Evolutionary conservation across 345 rosid genomes (phyloP), one percentile per base, ranked within the genome.

Genomic region (Sisymbrium altissimum): DNA sequence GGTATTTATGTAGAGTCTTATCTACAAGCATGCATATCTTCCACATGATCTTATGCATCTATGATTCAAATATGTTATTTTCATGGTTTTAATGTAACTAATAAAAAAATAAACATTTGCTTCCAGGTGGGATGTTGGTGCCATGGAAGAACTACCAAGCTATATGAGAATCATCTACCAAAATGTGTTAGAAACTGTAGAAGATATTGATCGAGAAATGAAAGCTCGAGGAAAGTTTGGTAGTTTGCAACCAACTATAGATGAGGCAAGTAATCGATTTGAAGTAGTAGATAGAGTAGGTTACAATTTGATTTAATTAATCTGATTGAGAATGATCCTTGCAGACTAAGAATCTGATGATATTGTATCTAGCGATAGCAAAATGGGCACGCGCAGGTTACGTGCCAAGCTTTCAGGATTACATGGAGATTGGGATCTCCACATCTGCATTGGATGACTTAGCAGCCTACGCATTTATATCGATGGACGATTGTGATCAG

Each of bases 371-470:
- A 4, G 15, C 2, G 5, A 9, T 40, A n/a, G 72, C 52, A 68
- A 25, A 9, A 41, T 68, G 72, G 72, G 62, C 72, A 53, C 72
- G 72, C 4, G 17, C 63, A 39, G 27, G 18, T 39, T 52, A 68
- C 2, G 62, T 68, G 52, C 52, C 52, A 10, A 68, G 50, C 7
- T 68, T 68, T 27, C 62, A 68, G 25, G 72, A 68, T 0, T 68
- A 68, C 72, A 68, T 68, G 50, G 52, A 53, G 49, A 3, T 5
- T 52, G 62, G 50, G 2, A 7, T 4, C 0, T 5, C 17, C 18
- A 0, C 72, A 12, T 0, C 39, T 3, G 72, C 17, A 15, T 1
- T 68, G 38, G 27, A 36, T 52, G 60, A 65, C 44, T 6, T 17
- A 0, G 49, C 49, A 29, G 9, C 27, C 12, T 38, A 25, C 36